Evolutionary conservation across 352 stramenopile species (phyloP).

Genomic region (Globisporangium apiculatum): DNA sequence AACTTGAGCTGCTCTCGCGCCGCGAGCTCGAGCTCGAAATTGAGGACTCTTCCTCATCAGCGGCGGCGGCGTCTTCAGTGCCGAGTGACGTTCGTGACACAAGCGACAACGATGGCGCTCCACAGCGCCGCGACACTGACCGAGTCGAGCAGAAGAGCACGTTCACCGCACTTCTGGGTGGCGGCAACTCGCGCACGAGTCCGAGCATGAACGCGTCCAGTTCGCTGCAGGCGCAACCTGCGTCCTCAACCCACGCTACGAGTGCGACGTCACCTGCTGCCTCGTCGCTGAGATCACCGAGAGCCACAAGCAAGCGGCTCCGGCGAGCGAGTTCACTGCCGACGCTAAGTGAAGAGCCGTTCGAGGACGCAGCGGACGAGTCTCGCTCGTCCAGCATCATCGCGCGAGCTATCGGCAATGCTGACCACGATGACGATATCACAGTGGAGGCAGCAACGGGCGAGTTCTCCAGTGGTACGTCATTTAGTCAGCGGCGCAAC

Average conservation of each 20-base stretch:
- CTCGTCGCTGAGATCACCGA: background rate
- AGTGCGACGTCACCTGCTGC: background rate
- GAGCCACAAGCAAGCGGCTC: conserved; percentile 1
- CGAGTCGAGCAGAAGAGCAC: conserved; percentile 8
- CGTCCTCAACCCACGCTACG: background rate
- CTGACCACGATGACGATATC: background rate
- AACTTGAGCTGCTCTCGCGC: conserved; percentile 4
- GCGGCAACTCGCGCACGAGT: background rate
- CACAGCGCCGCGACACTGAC: background rate
- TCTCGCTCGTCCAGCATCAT: background rate
- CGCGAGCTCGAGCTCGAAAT: background rate
- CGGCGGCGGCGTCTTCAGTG: background rate
- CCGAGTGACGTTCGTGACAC: background rate
- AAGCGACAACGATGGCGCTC: background rate
- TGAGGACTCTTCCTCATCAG: background rate
- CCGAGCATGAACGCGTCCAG: background rate
- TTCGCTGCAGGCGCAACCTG: too few relatives aligned
- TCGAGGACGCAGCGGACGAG: conserved; percentile 2
- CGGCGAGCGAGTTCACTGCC: conserved; percentile 5
- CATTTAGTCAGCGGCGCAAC: too few relatives aligned
- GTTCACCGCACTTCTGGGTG: conserved; percentile 5
- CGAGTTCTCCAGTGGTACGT: background rate
- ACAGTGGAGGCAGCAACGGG: background rate
- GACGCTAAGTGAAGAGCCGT: conserved; percentile 6
- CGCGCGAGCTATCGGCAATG: background rate